A percentile compares a stretch with the other conserved stretches of the same genome.
Conservation (phyloP, 768 basidiomycete species). For the Suillus paluster region DNA sequence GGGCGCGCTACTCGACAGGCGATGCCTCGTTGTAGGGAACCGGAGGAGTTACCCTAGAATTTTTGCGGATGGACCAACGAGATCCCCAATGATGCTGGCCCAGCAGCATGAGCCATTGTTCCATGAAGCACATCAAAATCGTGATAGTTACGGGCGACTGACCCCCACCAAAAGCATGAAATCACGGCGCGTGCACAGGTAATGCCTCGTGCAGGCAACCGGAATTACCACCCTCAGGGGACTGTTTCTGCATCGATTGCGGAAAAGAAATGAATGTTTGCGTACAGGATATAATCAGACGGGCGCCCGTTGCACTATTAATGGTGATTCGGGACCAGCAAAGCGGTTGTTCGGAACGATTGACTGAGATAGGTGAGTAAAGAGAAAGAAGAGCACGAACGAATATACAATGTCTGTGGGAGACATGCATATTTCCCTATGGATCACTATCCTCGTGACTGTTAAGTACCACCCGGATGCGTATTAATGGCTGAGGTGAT, state of each 20-base stretch:
- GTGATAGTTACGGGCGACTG: not conserved
- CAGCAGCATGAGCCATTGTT: not conserved
- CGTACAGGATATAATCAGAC: not conserved
- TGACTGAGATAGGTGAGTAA: not conserved
- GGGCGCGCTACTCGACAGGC: not conserved
- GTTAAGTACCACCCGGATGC: not conserved
- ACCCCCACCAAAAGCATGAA: not conserved
- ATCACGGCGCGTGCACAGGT: not conserved
- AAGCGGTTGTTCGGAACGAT: not conserved
- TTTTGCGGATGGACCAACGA: not conserved
- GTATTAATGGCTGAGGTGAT: not conserved
- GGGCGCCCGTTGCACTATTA: not conserved
- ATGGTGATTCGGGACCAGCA: not conserved
- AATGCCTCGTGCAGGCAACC: not conserved
- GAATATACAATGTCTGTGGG: not conserved
- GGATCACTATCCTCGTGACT: not conserved
- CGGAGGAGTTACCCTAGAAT: not conserved
- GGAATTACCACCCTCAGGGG: not conserved
- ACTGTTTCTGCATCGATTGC: not conserved
- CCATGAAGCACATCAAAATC: not conserved
- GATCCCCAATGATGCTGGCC: not conserved
- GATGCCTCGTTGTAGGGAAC: conserved; percentile 3
- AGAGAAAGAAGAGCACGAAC: not conserved
- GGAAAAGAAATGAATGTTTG: not conserved
- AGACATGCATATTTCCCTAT: not conserved